Base-by-base conservation (phyloP, 495 filamentous ascomycete species). In the Mytilinidion resinicola region DNA sequence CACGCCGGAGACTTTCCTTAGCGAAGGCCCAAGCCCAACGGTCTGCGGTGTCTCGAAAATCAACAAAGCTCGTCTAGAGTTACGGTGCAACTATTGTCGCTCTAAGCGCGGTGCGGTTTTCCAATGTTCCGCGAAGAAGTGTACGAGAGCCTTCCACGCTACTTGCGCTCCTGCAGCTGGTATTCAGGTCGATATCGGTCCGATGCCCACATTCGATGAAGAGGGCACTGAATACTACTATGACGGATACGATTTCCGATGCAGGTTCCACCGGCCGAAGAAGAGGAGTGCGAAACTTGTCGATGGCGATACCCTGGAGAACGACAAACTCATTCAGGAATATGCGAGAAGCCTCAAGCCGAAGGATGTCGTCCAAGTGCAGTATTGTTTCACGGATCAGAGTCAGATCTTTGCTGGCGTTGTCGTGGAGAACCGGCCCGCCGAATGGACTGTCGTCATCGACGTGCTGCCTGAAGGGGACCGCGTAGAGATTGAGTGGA, bases 121-220 rank as follows among this genome's bases (percentile, higher is more conserved):
- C 76, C 93, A 99, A 71, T 99, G 93, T 75, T 93, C 90, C 7
- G 85, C 86, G 56, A 93, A 90, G 77, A 97, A 96, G 71, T 99
- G 93, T 70, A 87, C 87, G 21, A 79, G 92, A 58, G 85, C 95
- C 3, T 99, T 95, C 70, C 93, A 99, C 71, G 90, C 91, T 1
- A 97, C 90, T 12, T 99, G 93, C 67, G 92, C 93, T 2, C 85
- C 88, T 20, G 82, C 91, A 14, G 93, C 92, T 42, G 93, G 95
- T 39, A 91, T 97, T 9, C 82, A 91, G 62, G 86, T 96, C 42
- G 92, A 99, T 67, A 82, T 87, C 67, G 89, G 87, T 12, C 80
- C 86, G 25, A 82, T 92, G 47, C 86, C 88, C 0, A 87, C 92
- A n/a, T 89, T 91, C 69, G 88, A 85, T 33, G 90, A 96, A 59